A percentile compares a stretch with the other conserved stretches of the same genome.
phyloP scores from a whole-genome alignment of 805 yeast genomes.

The Nakazawaea populi region DNA sequence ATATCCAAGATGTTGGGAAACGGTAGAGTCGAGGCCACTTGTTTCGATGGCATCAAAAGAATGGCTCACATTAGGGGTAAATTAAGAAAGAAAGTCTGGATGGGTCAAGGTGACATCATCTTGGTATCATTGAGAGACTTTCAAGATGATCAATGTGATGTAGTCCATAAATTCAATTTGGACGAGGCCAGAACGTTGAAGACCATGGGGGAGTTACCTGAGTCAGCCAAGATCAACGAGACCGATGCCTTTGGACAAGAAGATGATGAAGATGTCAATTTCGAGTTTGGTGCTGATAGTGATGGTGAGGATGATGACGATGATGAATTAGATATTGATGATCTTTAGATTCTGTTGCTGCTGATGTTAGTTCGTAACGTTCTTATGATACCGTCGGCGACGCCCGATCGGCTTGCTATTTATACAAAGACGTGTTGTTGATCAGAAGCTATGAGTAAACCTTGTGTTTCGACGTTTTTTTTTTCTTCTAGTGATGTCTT shows the following conservation, averaged over 20 bases:
- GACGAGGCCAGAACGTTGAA: conserved; percentile 98
- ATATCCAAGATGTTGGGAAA: conserved; percentile 97
- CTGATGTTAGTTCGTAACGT: neutral
- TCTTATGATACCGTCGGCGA: too few species aligned
- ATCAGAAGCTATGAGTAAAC: too few species aligned
- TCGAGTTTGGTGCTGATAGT: conserved; percentile 94
- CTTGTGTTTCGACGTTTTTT: too few species aligned
- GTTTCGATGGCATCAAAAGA: conserved; percentile 92
- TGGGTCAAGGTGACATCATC: conserved; percentile 97
- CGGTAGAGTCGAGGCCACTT: conserved; percentile 91
- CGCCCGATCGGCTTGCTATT: too few species aligned
- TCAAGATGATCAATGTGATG: conserved; percentile 98
- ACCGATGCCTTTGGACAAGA: conserved; percentile 96
- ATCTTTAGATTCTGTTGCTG: conserved; percentile 49
- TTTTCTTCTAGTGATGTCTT: too few species aligned
- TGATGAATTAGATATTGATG: conserved; percentile 84
- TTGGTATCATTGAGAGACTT: conserved; percentile 95
- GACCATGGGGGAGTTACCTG: conserved; percentile 95
- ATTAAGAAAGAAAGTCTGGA: conserved; percentile 99
- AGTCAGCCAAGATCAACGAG: conserved; percentile 94
- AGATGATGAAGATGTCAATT: conserved; percentile 95
- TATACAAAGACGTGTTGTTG: too few species aligned
- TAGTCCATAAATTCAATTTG: conserved; percentile 91
- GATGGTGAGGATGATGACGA: conserved; percentile 67
- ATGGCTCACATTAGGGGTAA: conserved; percentile 99